Evolutionary conservation across 164 flowering plant species (phyloP), one percentile per base, ranked within the genome.

Genomic region (Chimonanthus salicifolius): DNA sequence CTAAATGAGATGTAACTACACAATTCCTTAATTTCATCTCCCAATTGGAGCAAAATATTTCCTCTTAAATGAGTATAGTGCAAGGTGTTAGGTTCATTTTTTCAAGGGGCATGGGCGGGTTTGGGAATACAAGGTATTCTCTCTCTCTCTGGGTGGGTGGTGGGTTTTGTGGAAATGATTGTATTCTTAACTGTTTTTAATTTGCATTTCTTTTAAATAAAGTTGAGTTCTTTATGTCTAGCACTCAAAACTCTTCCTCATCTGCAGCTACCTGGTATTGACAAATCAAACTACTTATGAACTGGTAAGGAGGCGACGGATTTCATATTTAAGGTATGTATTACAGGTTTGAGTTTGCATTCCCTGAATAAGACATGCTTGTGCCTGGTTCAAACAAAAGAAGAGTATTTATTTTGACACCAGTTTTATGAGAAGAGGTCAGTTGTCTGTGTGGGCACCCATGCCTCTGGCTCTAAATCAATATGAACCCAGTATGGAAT

Each of bases 261-360:
- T 76, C 66, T 80, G 48, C 89, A 94, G 98, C 85, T 94, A 91
- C 79, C 90, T 94, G 72, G 75, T 88, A 68, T 75, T 92, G 73
- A 92, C 98, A 71, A 94, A 94, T 80, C 98, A 94, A 78, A 94
- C 97, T 43, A 94, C 97, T 8, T 92, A 84, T 76, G 98, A 94
- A 78, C 94, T 94, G 18, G 94, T 94, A 47, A 85, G 98, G 74
- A 86, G 94, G 16, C 84, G 92, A 16, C 91, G 97, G 63, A 91
- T 94, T 72, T 79, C 81, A 48, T 94, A 91, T 79, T 62, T 94
- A 58, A 91, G 98, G 98, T 89, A 46, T 6, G 51, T 6, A 68
- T 47, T 15, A 47, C n/a, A 11, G 33, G 7, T 48, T 47, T 54
- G 60, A 54, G 16, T 54, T 15, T 54, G 60, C 60, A 54, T 54